Evolutionary conservation across 2,329 filamentous ascomycete species (phyloP).

Genomic region (Epichloe bromicola): DNA sequence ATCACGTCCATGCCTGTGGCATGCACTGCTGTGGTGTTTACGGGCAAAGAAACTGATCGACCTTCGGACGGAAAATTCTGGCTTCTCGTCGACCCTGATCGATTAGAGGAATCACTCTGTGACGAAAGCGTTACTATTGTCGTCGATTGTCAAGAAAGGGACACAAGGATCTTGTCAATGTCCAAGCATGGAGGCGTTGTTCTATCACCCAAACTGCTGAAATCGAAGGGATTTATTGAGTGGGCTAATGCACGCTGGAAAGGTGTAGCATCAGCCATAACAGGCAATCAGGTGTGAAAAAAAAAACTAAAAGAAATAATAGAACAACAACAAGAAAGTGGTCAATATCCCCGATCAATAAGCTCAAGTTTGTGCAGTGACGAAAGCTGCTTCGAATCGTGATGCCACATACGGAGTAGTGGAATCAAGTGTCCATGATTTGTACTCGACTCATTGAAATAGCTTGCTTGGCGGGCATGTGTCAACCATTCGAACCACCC

Average conservation of each 20-base stretch:
- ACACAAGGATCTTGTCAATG: constrained; percentile 51
- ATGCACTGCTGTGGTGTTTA: constrained; percentile 68
- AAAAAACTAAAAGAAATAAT: constrained; percentile 11
- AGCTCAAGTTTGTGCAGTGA: not conserved
- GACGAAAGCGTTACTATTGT: constrained; percentile 73
- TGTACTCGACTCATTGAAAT: not conserved
- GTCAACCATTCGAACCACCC: constrained; percentile 75
- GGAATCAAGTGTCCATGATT: not conserved
- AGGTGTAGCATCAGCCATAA: constrained; percentile 21
- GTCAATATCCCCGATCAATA: not conserved
- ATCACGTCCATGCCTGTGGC: constrained; percentile 60
- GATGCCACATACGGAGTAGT: too few relatives aligned
- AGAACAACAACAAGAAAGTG: constrained; percentile 2
- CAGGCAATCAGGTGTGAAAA: constrained; percentile 5
- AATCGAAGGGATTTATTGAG: constrained; percentile 46
- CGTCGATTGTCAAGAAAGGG: constrained; percentile 47
- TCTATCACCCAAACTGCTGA: constrained; percentile 48
- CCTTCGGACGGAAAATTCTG: constrained; percentile 43
- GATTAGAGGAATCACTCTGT: constrained; percentile 76
- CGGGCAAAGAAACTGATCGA: constrained; percentile 41
- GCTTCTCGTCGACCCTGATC: constrained; percentile 80
- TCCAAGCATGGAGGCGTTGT: constrained; percentile 74
- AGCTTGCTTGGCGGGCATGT: constrained; percentile 33
- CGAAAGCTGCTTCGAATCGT: too few relatives aligned
- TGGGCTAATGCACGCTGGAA: constrained; percentile 24